Evolutionary conservation across 768 basidiomycete species (phyloP).

Genomic region (Neoboletus subvelutipes): DNA sequence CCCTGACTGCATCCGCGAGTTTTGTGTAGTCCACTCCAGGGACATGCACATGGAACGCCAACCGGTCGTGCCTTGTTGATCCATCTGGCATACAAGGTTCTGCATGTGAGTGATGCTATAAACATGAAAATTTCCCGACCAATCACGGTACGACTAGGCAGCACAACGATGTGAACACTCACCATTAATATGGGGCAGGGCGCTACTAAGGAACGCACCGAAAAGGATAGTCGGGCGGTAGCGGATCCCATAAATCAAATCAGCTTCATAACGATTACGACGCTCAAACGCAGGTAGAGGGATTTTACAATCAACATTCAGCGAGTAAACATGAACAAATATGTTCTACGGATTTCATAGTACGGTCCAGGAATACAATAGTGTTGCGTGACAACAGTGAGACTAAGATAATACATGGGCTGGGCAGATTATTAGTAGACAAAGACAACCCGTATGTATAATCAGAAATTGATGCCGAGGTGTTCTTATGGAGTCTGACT

Average conservation of each 20-base stretch:
- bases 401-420: background rate
- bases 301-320: background rate
- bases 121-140: background rate
- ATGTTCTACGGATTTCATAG: background rate
- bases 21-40: background rate
- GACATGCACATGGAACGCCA: background rate
- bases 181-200: background rate
- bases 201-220: background rate
- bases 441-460: background rate
- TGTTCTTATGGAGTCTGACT: background rate
- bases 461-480: background rate
- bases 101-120: background rate
- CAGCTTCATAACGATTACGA: background rate
- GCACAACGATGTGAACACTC: background rate
- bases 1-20: background rate
- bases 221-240: background rate
- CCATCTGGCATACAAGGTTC: too few relatives aligned
- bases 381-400: background rate
- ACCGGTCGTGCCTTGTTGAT: background rate
- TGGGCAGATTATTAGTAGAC: background rate
- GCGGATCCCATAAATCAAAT: background rate
- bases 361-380: too few relatives aligned
- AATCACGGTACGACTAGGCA: background rate
- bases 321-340: background rate
- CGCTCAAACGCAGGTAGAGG: background rate